Evolutionary conservation across 306 rosid species (phyloP), one percentile per base, ranked within the genome.

Genomic region (Elaeagnus macrophylla): DNA sequence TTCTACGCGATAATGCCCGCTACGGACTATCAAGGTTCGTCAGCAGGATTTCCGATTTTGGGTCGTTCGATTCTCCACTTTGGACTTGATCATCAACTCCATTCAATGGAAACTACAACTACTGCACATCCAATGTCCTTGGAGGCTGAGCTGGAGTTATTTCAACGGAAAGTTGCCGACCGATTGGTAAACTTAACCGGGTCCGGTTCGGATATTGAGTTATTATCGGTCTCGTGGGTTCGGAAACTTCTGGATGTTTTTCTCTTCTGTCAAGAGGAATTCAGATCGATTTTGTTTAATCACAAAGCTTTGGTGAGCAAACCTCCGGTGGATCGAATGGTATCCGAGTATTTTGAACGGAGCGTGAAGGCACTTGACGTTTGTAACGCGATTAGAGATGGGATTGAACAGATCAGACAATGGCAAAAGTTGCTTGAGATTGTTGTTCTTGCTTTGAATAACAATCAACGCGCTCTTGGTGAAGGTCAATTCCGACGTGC

Each of bases 401-500:
- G 97, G 47, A 66, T 86, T 57, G 95, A 90, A 48, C 86, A 79
- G 75, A 67, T 90, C 69, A 59, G 86, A 46, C 94, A 83, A 51
- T 90, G 94, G 94, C 78, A 79, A 69, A 86, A 73, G 72, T 75
- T 74, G 1, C 46, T 86, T 7, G 94, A 90, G 78, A 90, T 90
- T 20, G 95, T 90, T 12, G 72, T 74, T 0, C 69, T 70, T 49
- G 91, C 95, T 7, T 75, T 90, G 56, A 80, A 25, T 25, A 25
- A 77, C 59, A 61, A 68, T 1, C 80, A 78, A 57, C 73, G 69
- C 58, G 70, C 57, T 43, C 73, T 86, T 14, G 83, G 91, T 0
- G 97, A 90, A 56, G 94, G 86, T 0, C 97, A 90, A 61, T 86
- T 83, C 61, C 86, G 95, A 35, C 86, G 97, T 0, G 95, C 97